Base-by-base conservation (phyloP, 2,329 filamentous ascomycete species). In the Pseudogymnoascus sp. region DNA sequence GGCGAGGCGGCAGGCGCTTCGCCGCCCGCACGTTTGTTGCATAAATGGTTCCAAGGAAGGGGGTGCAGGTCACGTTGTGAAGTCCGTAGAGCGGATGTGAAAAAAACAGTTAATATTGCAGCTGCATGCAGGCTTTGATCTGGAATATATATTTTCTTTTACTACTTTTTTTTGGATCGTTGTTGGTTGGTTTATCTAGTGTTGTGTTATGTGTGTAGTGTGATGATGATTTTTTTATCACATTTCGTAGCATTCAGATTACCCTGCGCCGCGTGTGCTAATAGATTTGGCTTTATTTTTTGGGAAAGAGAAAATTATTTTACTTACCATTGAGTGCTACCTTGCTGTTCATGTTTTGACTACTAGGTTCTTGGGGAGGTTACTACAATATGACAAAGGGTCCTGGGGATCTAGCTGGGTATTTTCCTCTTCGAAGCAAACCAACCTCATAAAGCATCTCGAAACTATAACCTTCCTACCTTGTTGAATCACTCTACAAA, bases 51-150 rank as follows among this genome's bases (percentile, higher is more conserved):
- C 26, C n/a, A 4, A 9, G 7, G 13, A 26, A 15, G 8, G n/a
- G 8, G 13, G 42, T 53, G 47, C 47, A 53, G 47, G 47, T 53
- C 47, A 53, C 47, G 47, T 53, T 31, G 47, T 53, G 2, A 40
- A 31, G 26, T 53, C 47, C 47, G 47, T 53, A 53, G 47, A 53
- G 47, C 47, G 47, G 47, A 53, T 53, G 47, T 31, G 15, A 44
- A 44, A 53, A 53, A 53, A 31, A 50, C 44, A 53, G 47, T 53
- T 53, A 53, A 53, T 53, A 53, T 31, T 53, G 47, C 47, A 53
- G 26, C 9, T 53, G 9, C 47, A 53, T 31, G 47, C 47, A 53
- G 26, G 26, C 26, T 53, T 53, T 26, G 26, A 53, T 53, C 47
- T 53, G 47, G 47, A 53, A 53, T 53, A 53, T 53, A 53, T 53